A percentile compares a stretch with the other conserved stretches of the same genome.
phyloP scores from a whole-genome alignment of 176 grass and related monocot genomes.

The Secale cereale region DNA sequence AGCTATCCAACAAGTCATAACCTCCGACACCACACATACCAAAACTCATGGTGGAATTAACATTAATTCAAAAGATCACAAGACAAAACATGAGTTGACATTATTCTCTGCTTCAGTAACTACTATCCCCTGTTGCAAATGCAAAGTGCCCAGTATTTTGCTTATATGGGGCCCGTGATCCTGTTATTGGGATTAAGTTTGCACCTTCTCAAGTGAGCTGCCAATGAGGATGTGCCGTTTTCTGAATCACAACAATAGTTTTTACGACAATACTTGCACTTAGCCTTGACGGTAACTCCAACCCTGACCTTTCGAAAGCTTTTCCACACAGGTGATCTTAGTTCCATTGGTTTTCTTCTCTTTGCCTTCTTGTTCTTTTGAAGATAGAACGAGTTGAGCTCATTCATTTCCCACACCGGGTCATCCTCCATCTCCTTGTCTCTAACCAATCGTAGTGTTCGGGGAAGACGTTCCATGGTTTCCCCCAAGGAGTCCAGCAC shows the following conservation, averaged over 20 bases:
- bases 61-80: too few species aligned
- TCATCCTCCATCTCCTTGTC: too few species aligned
- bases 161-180: neutral
- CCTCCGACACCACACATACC: neutral
- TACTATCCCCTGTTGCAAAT: neutral
- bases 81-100: neutral
- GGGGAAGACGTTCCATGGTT: accelerated
- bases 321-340: neutral
- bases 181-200: neutral
- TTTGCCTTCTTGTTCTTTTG: neutral
- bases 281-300: neutral
- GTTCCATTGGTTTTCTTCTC: neutral
- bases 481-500: accelerated
- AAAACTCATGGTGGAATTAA: neutral
- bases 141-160: neutral
- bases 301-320: neutral
- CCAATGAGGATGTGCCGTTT: neutral
- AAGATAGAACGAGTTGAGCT: too few species aligned
- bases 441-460: too few species aligned
- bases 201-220: neutral
- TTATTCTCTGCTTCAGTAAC: neutral
- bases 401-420: too few species aligned
- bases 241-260: neutral
- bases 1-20: neutral
- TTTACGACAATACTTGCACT: neutral